phyloP scores from a whole-genome alignment of 1,139 yeast species.

The Candida sp. region DNA sequence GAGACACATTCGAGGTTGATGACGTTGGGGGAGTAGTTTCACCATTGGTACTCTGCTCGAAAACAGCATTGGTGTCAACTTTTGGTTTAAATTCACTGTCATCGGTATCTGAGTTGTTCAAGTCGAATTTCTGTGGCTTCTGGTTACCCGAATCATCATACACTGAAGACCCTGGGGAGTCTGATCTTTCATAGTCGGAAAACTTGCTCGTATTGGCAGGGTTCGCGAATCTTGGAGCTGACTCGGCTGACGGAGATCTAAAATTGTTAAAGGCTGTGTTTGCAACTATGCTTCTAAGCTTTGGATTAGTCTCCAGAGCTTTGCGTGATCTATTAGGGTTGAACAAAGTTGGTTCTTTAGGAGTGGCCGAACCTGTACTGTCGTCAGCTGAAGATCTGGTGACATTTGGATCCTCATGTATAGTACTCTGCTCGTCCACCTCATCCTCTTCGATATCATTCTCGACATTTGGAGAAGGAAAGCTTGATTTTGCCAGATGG shows the following conservation, averaged over 20 bases:
- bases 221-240: slow-evolving; percentile 9
- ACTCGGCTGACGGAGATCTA: slow-evolving; percentile 22
- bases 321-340: slow-evolving; percentile 6
- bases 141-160: neutral
- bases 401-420: slow-evolving; percentile 4
- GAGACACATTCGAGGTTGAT: slow-evolving; percentile 23
- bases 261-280: slow-evolving; percentile 50
- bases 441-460: slow-evolving; percentile 11
- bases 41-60: slow-evolving; percentile 23
- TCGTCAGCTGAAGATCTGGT: neutral
- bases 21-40: slow-evolving; percentile 28
- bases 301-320: slow-evolving; percentile 10
- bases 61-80: slow-evolving; percentile 14
- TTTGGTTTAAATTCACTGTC: slow-evolving; percentile 8
- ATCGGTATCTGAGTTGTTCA: slow-evolving; percentile 10
- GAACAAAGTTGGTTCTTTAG: neutral
- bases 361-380: neutral
- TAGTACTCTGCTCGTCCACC: slow-evolving; percentile 9
- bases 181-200: neutral
- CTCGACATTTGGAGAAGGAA: slow-evolving; percentile 19
- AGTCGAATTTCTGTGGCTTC: slow-evolving; percentile 2
- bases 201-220: slow-evolving; percentile 2
- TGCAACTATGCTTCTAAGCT: slow-evolving; percentile 19
- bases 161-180: neutral
- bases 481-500: slow-evolving; percentile 8